phyloP scores from a whole-genome alignment of 139 green algal species.

The Haematococcus lacustris region DNA sequence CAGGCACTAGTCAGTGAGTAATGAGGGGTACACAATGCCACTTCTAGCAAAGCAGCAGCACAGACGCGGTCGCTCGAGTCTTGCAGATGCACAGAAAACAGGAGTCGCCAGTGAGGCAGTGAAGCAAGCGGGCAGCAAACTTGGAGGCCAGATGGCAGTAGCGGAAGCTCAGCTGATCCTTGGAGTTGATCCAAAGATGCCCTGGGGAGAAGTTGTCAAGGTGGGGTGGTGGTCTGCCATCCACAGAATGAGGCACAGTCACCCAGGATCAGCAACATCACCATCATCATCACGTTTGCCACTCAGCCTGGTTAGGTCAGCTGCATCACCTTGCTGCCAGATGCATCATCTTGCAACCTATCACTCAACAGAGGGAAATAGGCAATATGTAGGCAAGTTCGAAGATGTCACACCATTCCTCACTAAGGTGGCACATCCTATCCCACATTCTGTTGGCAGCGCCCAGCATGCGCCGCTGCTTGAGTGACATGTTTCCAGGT shows the following conservation, averaged over 20 bases:
- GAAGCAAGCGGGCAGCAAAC: constrained; percentile 22
- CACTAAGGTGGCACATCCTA: no score
- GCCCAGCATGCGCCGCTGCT: no score
- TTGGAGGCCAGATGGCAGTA: constrained; percentile 39
- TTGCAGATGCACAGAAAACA: constrained; percentile 65
- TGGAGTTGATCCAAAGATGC: constrained; percentile 42
- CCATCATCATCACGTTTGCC: neutral
- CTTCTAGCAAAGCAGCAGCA: neutral
- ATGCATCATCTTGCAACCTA: constrained; percentile 6
- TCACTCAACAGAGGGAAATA: no score
- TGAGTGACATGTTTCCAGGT: no score
- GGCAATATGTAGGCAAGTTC: no score
- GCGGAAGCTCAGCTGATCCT: constrained; percentile 79
- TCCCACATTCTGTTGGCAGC: no score
- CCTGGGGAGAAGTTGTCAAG: constrained; percentile 74
- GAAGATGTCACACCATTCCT: no score
- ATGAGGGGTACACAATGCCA: neutral
- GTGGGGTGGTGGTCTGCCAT: constrained; percentile 14
- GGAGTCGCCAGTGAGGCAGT: constrained; percentile 64
- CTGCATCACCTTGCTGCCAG: neutral
- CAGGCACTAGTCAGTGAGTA: constrained; percentile 83
- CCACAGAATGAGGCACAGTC: no score
- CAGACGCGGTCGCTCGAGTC: neutral
- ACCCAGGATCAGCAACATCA: no score
- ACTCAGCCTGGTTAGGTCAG: neutral